phyloP scores from a whole-genome alignment of 2,329 filamentous ascomycete genomes.

The Dendrostoma leiphaemia region DNA sequence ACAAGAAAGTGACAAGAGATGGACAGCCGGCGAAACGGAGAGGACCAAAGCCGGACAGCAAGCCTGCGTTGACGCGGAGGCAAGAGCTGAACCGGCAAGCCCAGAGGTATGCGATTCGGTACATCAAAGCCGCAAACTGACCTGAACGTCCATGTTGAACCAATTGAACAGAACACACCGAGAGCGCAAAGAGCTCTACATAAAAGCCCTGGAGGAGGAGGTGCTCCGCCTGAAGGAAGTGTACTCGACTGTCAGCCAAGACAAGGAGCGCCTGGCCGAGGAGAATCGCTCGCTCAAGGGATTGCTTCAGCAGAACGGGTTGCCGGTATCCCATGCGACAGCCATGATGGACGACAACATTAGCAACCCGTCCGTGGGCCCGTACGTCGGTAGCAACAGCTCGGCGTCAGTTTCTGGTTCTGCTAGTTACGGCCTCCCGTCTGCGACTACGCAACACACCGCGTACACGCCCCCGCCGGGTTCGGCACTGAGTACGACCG shows the following conservation, averaged over 20 bases:
- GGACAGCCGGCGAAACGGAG: conserved; percentile 83
- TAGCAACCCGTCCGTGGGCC: conserved; percentile 44
- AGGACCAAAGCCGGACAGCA: conserved; percentile 94
- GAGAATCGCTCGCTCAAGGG: conserved; percentile 76
- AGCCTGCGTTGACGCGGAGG: conserved; percentile 84
- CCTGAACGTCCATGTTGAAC: conserved; percentile 5
- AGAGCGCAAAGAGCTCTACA: conserved; percentile 94
- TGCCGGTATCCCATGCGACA: conserved; percentile 30
- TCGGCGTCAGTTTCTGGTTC: conserved; percentile 45
- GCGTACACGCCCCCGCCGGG: conserved; percentile 46
- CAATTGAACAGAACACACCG: conserved; percentile 74
- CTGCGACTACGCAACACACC: conserved; percentile 35
- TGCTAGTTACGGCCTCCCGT: conserved; percentile 52
- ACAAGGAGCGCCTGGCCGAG: conserved; percentile 71
- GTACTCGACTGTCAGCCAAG: conserved; percentile 70
- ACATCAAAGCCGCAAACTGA: not conserved
- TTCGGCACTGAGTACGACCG: conserved; percentile 20
- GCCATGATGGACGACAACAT: conserved; percentile 39
- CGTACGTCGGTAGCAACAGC: conserved; percentile 6
- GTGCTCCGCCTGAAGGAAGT: conserved; percentile 84
- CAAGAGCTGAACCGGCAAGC: conserved; percentile 96
- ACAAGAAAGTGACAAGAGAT: conserved; percentile 81
- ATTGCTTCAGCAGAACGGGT: conserved; percentile 52
- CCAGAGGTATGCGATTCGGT: conserved; percentile 65
- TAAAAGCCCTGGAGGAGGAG: conserved; percentile 90